A percentile compares a stretch with the other conserved stretches of the same genome.
Evolutionary conservation across 768 basidiomycete species (phyloP).

Genomic region (Cystofilobasidium capitatum): DNA sequence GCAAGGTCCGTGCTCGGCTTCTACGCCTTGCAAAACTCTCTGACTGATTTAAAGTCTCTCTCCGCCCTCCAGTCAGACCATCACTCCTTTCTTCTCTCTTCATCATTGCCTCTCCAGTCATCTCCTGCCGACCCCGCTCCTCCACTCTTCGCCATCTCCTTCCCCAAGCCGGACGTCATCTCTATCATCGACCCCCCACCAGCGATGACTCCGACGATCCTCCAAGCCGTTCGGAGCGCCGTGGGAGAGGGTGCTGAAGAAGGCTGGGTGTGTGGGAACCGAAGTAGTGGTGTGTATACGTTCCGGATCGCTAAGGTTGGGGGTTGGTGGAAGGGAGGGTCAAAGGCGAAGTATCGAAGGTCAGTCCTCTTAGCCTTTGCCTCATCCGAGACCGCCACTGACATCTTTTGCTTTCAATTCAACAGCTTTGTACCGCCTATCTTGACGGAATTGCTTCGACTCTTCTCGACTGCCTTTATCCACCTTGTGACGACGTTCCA

Average conservation of each 20-base stretch:
- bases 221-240: background rate
- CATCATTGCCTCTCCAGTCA: background rate
- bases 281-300: constrained; percentile 6
- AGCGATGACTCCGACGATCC: background rate
- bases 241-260: background rate
- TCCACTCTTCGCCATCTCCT: background rate
- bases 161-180: constrained; percentile 1
- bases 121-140: background rate
- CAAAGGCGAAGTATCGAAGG: background rate
- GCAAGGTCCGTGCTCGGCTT: background rate
- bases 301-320: too few species aligned
- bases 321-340: constrained; percentile 1
- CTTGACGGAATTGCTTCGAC: background rate
- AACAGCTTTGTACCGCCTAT: constrained; percentile 4
- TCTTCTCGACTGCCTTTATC: background rate
- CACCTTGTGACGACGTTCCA: background rate
- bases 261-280: background rate
- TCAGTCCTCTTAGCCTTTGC: background rate
- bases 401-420: background rate
- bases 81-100: constrained; percentile 2
- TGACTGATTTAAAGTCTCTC: too few species aligned
- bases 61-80: too few species aligned
- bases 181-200: constrained; percentile 7
- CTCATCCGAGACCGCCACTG: background rate
- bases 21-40: too few species aligned